Evolutionary conservation across 768 basidiomycete genomes (phyloP).

Genomic region (Tulasnella calospora): DNA sequence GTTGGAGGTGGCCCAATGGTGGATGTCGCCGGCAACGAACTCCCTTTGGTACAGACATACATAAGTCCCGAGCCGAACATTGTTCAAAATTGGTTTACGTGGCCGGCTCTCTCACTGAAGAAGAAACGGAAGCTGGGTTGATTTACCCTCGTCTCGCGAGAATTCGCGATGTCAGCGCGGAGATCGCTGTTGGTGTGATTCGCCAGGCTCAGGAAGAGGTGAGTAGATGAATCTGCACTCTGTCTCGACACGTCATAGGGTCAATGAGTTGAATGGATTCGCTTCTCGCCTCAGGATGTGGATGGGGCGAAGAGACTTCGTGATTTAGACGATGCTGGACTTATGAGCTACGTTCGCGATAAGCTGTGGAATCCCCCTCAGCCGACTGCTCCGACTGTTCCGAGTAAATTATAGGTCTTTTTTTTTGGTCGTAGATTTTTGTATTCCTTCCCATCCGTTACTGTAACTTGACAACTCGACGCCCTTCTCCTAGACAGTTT

Average conservation of each 20-base stretch:
- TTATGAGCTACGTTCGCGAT: neutral
- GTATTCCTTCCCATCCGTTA: neutral
- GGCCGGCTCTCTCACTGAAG: constrained; percentile 63
- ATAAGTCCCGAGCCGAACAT: too few relatives aligned
- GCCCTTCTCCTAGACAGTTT: too few relatives aligned
- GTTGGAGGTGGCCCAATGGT: too few relatives aligned
- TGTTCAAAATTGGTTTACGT: too few relatives aligned
- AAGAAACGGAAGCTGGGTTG: constrained; percentile 61
- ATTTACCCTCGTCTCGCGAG: constrained; percentile 81
- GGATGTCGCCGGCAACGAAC: too few relatives aligned
- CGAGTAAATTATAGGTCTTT: constrained; percentile 1
- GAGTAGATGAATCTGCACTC: constrained; percentile 32
- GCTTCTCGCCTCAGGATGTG: neutral
- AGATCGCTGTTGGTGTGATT: constrained; percentile 71
- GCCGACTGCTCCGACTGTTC: neutral
- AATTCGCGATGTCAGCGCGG: constrained; percentile 74
- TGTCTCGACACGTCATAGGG: neutral
- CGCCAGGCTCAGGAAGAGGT: constrained; percentile 73
- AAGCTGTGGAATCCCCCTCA: constrained; percentile 15
- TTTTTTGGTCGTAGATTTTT: neutral
- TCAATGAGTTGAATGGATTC: neutral
- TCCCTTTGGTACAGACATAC: too few relatives aligned
- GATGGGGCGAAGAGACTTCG: neutral
- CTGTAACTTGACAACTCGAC: too few relatives aligned
- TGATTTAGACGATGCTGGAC: neutral